These are phyloP conservation scores for Bolboschoenus planiculmis DNA, from an alignment of 176 grass and related monocot species.

Conservation along the genomic window DNA sequence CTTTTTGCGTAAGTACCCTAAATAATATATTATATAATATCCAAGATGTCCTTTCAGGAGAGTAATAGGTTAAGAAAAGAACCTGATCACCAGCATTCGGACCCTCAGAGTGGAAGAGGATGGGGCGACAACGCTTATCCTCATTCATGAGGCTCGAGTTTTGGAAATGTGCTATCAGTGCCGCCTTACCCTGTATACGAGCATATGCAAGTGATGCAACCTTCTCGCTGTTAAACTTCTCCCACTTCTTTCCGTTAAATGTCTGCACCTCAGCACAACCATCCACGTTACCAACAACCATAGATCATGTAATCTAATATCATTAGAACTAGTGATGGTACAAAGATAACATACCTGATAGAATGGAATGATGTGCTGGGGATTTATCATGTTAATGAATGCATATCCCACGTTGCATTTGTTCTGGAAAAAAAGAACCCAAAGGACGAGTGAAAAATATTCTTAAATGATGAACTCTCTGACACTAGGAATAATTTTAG, in stretches of 20 bases:
- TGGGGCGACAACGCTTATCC: constrained; percentile 92
- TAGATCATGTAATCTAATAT: constrained; percentile 7
- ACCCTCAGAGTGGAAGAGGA: constrained; percentile 91
- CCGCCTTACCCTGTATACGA: constrained; percentile 79
- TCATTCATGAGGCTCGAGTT: constrained; percentile 99
- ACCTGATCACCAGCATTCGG: constrained; percentile 99
- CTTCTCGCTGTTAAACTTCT: constrained; percentile 98
- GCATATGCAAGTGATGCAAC: constrained; percentile 96
- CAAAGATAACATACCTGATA: constrained; percentile 54
- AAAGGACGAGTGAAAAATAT: not conserved
- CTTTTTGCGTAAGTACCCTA: not conserved
- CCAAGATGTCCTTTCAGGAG: not conserved
- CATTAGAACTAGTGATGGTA: constrained; percentile 16
- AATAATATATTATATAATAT: not conserved
- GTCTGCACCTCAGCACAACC: constrained; percentile 35
- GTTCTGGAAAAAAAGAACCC: constrained; percentile 42
- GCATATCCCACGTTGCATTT: constrained; percentile 98
- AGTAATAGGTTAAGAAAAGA: not conserved
- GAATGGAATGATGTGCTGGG: constrained; percentile 71
- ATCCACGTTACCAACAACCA: constrained; percentile 5
- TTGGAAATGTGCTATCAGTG: constrained; percentile 87
- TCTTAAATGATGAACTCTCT: not conserved
- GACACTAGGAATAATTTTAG: not conserved
- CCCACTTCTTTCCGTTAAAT: constrained; percentile 96
- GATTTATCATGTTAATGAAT: constrained; percentile 95